Evolutionary conservation across 2,329 filamentous ascomycete genomes (phyloP).

Genomic region (Clonostachys solani): DNA sequence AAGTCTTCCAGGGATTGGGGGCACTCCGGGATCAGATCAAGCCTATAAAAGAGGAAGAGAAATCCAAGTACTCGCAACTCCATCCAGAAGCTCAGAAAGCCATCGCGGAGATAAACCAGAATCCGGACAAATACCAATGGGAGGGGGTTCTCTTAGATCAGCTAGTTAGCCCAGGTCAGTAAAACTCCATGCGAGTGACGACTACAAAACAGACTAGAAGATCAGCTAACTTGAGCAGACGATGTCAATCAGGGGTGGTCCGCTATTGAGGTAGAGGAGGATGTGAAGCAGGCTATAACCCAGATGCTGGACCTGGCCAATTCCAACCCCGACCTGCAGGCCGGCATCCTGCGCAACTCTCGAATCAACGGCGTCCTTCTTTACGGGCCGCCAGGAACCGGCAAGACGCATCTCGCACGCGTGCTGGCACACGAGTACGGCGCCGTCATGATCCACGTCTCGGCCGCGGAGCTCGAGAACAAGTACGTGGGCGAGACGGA

Average conservation of each 20-base stretch:
- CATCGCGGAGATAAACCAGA: too few relatives aligned
- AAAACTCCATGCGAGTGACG: too few relatives aligned
- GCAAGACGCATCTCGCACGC: neutral
- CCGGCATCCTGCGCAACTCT: neutral
- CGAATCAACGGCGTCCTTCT: neutral
- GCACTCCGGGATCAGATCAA: too few relatives aligned
- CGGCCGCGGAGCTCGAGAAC: neutral
- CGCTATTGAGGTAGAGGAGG: neutral
- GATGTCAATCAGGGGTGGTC: neutral
- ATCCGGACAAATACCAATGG: too few relatives aligned
- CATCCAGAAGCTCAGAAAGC: too few relatives aligned
- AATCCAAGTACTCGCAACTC: too few relatives aligned
- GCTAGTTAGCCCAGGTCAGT: too few relatives aligned
- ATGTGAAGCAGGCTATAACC: neutral
- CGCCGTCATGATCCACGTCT: neutral
- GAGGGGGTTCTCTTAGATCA: too few relatives aligned
- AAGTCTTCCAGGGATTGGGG: too few relatives aligned
- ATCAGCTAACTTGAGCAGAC: too few relatives aligned
- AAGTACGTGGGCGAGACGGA: neutral
- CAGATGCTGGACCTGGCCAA: neutral
- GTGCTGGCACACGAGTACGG: neutral
- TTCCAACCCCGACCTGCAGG: neutral
- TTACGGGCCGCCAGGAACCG: neutral
- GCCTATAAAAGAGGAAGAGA: too few relatives aligned
- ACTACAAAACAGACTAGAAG: too few relatives aligned